Evolutionary conservation across 495 filamentous ascomycete species (phyloP).

Genomic region (Aspergillus nanangensis): DNA sequence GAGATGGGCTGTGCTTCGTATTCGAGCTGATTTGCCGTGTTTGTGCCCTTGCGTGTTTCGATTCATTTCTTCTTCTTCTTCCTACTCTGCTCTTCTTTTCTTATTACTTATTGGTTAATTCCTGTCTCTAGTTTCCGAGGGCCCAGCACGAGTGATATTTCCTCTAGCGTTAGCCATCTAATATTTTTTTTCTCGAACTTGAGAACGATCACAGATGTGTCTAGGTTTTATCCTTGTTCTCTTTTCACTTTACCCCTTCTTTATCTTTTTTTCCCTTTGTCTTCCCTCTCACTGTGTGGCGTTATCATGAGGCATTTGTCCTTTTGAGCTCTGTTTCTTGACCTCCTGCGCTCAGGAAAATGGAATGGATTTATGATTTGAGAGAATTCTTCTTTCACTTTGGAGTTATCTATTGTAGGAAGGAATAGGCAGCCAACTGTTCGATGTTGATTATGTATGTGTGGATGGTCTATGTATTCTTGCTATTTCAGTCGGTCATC

Average conservation of each 20-base stretch:
- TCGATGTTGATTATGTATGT: no score
- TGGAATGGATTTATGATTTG: conserved; percentile 19
- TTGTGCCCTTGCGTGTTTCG: conserved; percentile 14
- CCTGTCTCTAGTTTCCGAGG: conserved; percentile 12
- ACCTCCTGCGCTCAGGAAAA: no score
- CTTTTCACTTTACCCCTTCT: conserved; percentile 3
- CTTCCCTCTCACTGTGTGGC: conserved; percentile 9
- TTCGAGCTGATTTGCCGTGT: conserved; percentile 32
- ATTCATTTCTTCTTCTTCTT: conserved; percentile 25
- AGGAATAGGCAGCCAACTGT: no score
- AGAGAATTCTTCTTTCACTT: conserved; percentile 16
- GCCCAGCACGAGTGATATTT: conserved; percentile 7
- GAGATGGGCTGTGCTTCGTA: conserved; percentile 21
- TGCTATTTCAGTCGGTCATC: no score
- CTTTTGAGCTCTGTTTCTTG: conserved; percentile 6
- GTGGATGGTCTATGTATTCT: no score
- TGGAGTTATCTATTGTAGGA: no score
- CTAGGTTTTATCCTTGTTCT: conserved; percentile 2
- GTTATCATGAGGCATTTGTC: conserved; percentile 10
- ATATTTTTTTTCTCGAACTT: conserved; percentile 8
- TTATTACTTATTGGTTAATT: conserved; percentile 28
- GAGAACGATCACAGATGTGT: conserved; percentile 4
- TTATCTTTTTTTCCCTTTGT: conserved; percentile 10
- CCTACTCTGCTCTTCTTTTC: conserved; percentile 31
- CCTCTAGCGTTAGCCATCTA: conserved; percentile 13